These are phyloP conservation scores for Talaromyces sp. DNA, from an alignment of 2,329 filamentous ascomycete genomes.

Conservation along the genomic window DNA sequence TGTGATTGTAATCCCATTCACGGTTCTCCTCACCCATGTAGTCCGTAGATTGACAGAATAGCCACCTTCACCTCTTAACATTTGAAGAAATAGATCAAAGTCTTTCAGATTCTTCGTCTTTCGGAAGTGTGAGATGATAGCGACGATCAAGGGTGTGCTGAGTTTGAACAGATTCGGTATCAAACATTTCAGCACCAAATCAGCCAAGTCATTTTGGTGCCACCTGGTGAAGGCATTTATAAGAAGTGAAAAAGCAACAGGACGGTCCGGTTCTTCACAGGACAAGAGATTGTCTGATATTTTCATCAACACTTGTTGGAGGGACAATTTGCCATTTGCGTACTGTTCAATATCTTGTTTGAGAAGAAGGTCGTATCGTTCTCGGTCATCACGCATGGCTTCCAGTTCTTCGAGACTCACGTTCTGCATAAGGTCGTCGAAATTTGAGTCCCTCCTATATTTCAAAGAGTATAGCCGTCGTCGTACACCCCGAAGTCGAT, in stretches of 20 bases:
- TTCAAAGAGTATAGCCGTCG: conserved; percentile 30
- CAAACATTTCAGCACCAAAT: conserved; percentile 34
- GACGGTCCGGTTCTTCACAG: conserved; percentile 34
- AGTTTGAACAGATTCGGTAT: conserved; percentile 35
- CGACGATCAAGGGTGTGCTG: conserved; percentile 31
- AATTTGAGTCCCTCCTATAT: conserved; percentile 20
- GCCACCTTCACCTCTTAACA: conserved; percentile 30
- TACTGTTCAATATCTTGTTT: conserved; percentile 27
- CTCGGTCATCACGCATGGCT: conserved; percentile 21
- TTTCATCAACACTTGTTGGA: conserved; percentile 33
- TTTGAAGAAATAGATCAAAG: conserved; percentile 38
- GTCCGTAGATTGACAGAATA: conserved; percentile 32
- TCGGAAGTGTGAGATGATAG: conserved; percentile 34
- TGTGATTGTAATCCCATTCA: conserved; percentile 35
- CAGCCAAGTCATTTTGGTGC: conserved; percentile 37
- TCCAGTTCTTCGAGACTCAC: conserved; percentile 11
- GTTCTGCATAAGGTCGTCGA: conserved; percentile 28
- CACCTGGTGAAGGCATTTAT: conserved; percentile 35
- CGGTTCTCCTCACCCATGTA: conserved; percentile 22
- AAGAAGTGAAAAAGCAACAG: conserved; percentile 29
- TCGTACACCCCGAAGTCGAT: conserved; percentile 30
- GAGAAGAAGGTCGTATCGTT: conserved; percentile 26
- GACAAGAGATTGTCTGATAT: conserved; percentile 33
- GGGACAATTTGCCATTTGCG: conserved; percentile 25
- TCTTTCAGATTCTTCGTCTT: conserved; percentile 37